These are phyloP conservation scores for Dipodascus geniculatus DNA, from an alignment of 805 yeast genomes.

Conservation along the genomic window DNA sequence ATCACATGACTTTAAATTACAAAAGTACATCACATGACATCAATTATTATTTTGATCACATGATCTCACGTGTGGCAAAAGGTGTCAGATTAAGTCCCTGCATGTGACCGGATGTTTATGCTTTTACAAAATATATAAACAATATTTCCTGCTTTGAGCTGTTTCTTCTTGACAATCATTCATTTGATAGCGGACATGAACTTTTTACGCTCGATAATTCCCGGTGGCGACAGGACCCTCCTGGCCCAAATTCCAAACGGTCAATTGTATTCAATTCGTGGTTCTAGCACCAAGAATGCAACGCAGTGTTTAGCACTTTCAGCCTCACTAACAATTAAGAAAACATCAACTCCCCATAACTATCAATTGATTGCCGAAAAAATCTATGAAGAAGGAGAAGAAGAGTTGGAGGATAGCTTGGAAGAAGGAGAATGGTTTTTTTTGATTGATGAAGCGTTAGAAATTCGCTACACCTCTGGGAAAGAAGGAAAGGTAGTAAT, in stretches of 20 bases:
- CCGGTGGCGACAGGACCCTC: constrained; percentile 29
- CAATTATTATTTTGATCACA: too few species aligned
- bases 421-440: constrained; percentile 59
- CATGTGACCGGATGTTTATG: too few species aligned
- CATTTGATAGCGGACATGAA: too few species aligned
- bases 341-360: constrained; percentile 50
- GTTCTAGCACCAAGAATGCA: constrained; percentile 40
- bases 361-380: constrained; percentile 63
- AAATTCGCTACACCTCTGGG: constrained; percentile 41
- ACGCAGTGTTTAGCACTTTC: constrained; percentile 58
- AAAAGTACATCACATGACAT: too few species aligned
- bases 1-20: too few species aligned
- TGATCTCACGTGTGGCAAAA: too few species aligned
- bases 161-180: too few species aligned
- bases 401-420: constrained; percentile 30
- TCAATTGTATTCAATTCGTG: constrained; percentile 58
- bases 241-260: constrained; percentile 70
- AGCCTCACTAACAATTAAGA: constrained; percentile 61
- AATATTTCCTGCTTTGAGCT: neutral
- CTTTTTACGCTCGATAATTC: constrained; percentile 15
- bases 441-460: constrained; percentile 48
- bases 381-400: constrained; percentile 59
- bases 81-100: too few species aligned
- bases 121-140: too few species aligned
- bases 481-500: constrained; percentile 46